These are phyloP conservation scores for Colletotrichum aenigma DNA, from an alignment of 2,329 filamentous ascomycete species.

Conservation along the genomic window DNA sequence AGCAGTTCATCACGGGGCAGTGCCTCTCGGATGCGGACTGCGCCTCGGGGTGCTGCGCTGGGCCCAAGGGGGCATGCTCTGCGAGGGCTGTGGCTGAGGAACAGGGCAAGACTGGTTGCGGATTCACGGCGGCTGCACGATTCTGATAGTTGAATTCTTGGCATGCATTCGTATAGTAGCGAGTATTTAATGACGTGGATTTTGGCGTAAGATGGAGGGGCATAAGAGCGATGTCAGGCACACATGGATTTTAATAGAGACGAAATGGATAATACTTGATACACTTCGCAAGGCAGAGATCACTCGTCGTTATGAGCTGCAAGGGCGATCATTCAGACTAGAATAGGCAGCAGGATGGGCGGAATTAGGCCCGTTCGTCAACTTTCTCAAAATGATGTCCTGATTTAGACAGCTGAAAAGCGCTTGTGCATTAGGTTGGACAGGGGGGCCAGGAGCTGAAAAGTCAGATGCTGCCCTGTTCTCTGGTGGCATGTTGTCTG, in stretches of 20 bases:
- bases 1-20: constrained; percentile 31
- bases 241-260: neutral
- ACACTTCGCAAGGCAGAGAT: neutral
- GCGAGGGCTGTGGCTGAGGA: constrained; percentile 7
- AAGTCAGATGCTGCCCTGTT: neutral
- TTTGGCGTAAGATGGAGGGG: neutral
- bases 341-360: neutral
- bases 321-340: neutral
- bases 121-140: neutral
- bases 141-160: neutral
- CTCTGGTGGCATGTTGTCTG: neutral
- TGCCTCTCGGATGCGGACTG: constrained; percentile 30
- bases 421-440: neutral
- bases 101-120: constrained; percentile 7
- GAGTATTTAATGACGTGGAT: neutral
- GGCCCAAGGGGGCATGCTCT: constrained; percentile 9
- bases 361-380: neutral
- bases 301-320: neutral
- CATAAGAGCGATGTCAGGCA: neutral
- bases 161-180: neutral
- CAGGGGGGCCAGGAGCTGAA: neutral
- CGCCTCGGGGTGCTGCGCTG: constrained; percentile 34
- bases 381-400: neutral
- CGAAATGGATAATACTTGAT: neutral
- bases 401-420: neutral